phyloP scores from a whole-genome alignment of 768 basidiomycete genomes.

The Trametes cubensis region DNA sequence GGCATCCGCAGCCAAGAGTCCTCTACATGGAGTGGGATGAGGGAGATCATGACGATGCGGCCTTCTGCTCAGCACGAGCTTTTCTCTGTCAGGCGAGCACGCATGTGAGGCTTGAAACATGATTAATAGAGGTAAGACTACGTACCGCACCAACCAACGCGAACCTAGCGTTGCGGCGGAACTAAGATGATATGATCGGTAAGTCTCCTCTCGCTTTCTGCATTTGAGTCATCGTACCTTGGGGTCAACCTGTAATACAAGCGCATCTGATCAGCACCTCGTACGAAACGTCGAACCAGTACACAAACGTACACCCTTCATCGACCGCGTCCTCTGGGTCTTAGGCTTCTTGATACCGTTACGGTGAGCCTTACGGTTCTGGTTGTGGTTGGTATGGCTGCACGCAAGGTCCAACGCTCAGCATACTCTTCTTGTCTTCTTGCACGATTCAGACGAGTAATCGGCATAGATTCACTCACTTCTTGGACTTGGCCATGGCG shows the following conservation, averaged over 20 bases:
- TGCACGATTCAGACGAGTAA: not conserved
- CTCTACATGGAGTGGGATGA: not conserved
- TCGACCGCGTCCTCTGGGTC: slow-evolving; percentile 71
- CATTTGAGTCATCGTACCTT: slow-evolving; percentile 54
- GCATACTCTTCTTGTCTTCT: not conserved
- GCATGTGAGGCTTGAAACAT: slow-evolving; percentile 6
- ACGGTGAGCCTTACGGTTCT: slow-evolving; percentile 94
- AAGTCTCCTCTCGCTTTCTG: slow-evolving; percentile 13
- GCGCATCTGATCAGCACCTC: slow-evolving; percentile 1
- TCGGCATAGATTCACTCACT: slow-evolving; percentile 55
- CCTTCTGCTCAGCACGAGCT: slow-evolving; percentile 65
- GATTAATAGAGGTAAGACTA: slow-evolving; percentile 7
- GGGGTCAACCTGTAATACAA: slow-evolving; percentile 63
- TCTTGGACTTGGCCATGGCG: slow-evolving; percentile 97
- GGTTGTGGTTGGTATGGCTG: slow-evolving; percentile 95
- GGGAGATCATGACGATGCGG: slow-evolving; percentile 40
- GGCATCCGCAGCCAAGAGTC: slow-evolving; percentile 1
- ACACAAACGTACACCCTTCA: slow-evolving; percentile 86
- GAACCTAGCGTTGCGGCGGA: slow-evolving; percentile 80
- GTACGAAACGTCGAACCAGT: not conserved
- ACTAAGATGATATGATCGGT: slow-evolving; percentile 46
- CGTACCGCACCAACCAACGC: slow-evolving; percentile 78
- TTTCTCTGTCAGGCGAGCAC: slow-evolving; percentile 49
- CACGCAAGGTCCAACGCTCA: slow-evolving; percentile 12
- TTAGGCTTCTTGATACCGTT: slow-evolving; percentile 93